These are phyloP conservation scores for Cicer judaicum DNA, from an alignment of 306 rosid species.

Conservation along the genomic window DNA sequence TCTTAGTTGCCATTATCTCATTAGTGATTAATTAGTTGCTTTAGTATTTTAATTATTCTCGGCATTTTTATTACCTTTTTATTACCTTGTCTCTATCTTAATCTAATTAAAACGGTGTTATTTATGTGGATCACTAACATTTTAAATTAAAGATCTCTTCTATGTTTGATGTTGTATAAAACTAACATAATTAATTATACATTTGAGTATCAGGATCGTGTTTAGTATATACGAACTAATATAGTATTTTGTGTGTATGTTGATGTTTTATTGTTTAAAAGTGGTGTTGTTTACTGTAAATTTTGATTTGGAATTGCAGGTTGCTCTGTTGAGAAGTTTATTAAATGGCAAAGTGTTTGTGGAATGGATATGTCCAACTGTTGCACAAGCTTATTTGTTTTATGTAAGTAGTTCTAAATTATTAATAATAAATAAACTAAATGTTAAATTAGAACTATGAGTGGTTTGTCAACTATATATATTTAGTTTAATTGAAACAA, in stretches of 20 bases:
- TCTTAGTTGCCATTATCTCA: background rate
- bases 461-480: background rate
- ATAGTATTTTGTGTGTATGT: too few relatives aligned
- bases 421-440: background rate
- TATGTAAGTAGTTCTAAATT: conserved; percentile 39
- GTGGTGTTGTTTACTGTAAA: background rate
- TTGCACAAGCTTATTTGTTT: conserved; percentile 44
- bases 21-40: background rate
- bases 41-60: background rate
- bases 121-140: too few relatives aligned
- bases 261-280: too few relatives aligned
- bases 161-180: too few relatives aligned
- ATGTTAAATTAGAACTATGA: background rate
- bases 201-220: too few relatives aligned
- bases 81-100: background rate
- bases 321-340: conserved; percentile 44
- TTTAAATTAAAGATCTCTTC: too few relatives aligned
- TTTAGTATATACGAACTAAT: too few relatives aligned
- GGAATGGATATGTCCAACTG: conserved; percentile 55
- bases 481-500: background rate
- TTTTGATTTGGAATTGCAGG: conserved; percentile 47
- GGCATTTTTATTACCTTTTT: background rate
- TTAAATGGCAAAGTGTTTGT: conserved; percentile 48
- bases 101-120: background rate
- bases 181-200: too few relatives aligned